phyloP scores from a whole-genome alignment of 441 rosid species.

The Euphorbia celastroides region DNA sequence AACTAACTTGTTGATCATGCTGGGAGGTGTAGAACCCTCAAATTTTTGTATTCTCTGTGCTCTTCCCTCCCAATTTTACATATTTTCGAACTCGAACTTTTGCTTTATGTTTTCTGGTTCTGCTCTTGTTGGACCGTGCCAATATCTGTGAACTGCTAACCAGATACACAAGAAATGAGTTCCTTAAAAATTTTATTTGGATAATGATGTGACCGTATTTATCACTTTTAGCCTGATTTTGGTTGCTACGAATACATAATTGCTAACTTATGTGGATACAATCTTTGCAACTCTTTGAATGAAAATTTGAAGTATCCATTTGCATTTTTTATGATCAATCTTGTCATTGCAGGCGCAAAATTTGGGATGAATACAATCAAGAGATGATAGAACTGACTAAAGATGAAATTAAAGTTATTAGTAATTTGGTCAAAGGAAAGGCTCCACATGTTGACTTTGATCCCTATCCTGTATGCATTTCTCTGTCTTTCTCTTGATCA shows the following conservation, averaged over 20 bases:
- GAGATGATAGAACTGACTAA: conserved; percentile 77
- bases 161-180: neutral
- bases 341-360: conserved; percentile 56
- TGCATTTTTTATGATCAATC: conserved; percentile 4
- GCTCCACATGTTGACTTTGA: conserved; percentile 91
- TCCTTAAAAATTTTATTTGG: neutral
- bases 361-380: conserved; percentile 81
- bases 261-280: neutral
- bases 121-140: neutral
- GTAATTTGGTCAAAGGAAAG: conserved; percentile 70
- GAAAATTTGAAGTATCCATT: neutral
- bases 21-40: neutral
- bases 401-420: conserved; percentile 50
- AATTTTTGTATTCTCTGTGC: neutral
- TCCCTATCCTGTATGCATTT: conserved; percentile 55
- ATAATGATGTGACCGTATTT: neutral
- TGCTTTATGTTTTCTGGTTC: neutral
- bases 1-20: neutral
- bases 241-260: neutral
- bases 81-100: neutral
- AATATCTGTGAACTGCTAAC: neutral
- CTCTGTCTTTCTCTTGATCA: conserved; percentile 6
- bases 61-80: neutral
- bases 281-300: neutral
- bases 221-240: neutral